Base-by-base conservation (phyloP, 352 stramenopile species). In the Globisporangium heterothallicum region DNA sequence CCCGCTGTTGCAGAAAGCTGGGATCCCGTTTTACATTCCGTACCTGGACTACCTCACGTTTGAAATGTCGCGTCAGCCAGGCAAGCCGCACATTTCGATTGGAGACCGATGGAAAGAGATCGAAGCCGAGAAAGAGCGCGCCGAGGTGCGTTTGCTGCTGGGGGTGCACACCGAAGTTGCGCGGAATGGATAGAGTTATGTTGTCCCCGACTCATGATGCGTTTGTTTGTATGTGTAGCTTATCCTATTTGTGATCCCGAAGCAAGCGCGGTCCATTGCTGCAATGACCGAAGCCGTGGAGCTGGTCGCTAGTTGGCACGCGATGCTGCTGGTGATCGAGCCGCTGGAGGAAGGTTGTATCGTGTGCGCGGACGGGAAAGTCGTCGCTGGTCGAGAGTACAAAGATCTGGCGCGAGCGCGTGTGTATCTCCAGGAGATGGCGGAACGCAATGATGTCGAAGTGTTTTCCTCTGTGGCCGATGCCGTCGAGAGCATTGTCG, bases 361-460 rank as follows among this genome's bases (percentile, higher is more conserved):
- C 44, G 42, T 80, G 9, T 44, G 55, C 13, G 70, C 86, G 47
- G 68, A 88, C 38, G 81, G 72, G 18, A 54, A 51, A 10, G 45
- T 32, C 0, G 66, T 92, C 22, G 54, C 53, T 4, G 81, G 79
- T 0, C 72, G 82, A 12, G 81, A 96, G 61, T 85, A 82, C 53
- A 84, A 92, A 53, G 86, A 96, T 59, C 67, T 96, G 12, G 64
- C 71, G 3, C 74, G 86, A 8, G 86, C 82, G 2, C 72, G 85
- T 29, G 61, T 64, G 4, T 96, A 96, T 66, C 57, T 96, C 21
- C 66, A 71, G n/a, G 86, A 96, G 56, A 92, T 88, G 62, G 86
- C 86, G 1, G 70, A 87, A 54, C 80, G 86, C 26, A 80, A 92
- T 58, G 68, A 88, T 51, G 72, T 92, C 6, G 65, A 75, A 10